Base-by-base conservation (phyloP, 2,329 filamentous ascomycete genomes). In the Exophiala aquamarina region DNA sequence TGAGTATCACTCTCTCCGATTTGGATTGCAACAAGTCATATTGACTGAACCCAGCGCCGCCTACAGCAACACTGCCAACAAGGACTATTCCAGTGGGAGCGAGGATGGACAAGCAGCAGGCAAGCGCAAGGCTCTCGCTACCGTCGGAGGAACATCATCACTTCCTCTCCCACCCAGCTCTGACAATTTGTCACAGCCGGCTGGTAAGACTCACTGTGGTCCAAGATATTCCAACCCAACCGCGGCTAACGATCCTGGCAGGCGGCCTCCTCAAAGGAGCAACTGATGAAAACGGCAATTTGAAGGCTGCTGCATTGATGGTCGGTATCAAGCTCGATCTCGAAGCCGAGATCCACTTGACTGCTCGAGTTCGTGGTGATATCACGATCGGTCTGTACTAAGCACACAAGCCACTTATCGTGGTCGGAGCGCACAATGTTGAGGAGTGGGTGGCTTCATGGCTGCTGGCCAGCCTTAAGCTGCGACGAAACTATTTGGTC, bases 291-390 rank as follows among this genome's bases (percentile, higher is more conserved):
- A 67, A 81, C 44, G 79, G 80, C 50, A 76, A 78, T 57, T 69
- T 77, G 49, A 83, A 80, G 66, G 65, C 75, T 32, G 77, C 80
- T 3, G 78, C 77, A 2, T 69, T 83, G 34, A 70, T 82, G 57
- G 70, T 83, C 29, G 79, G 79, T 46, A 82, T 83, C 68, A 82
- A 83, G 70, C 70, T 83, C 28, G 80, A 83, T 60, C 66, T 83
- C 15, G 79, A 83, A 62, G 79, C 79, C 11, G 79, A 83, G 61
- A 76, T 83, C 34, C 78, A 83, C 61, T 65, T 83, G 54, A 83
- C 79, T 14, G 79, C 80, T 39, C 66, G 79, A 41, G 71, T 83
- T 50, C 71, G 78, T 37, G 79, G 80, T 71, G 80, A 83, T 61
- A 81, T 83, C 58, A 73, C 75, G 15, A 73, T 83, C 53, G 78